Evolutionary conservation across 345 rosid species (phyloP).

Genomic region (Toxicodendron radicans): DNA sequence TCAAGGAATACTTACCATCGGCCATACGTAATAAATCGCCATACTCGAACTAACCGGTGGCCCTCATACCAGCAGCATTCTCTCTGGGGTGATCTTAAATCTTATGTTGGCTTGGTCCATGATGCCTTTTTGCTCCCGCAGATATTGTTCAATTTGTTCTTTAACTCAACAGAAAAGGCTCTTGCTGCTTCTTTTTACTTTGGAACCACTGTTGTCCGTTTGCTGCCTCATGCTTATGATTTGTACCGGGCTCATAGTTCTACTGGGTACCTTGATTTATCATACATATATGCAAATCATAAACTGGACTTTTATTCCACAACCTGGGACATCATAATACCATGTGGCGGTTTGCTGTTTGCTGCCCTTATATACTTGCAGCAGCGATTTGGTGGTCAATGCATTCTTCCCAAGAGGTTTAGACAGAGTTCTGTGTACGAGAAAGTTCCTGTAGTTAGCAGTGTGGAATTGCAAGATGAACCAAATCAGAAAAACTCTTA

Average conservation of each 20-base stretch:
- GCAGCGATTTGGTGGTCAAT: slow-evolving; percentile 68
- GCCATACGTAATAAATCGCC: slow-evolving; percentile 24
- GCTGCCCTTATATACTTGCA: slow-evolving; percentile 62
- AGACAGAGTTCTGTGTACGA: slow-evolving; percentile 48
- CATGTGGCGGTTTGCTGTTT: slow-evolving; percentile 53
- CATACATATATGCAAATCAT: slow-evolving; percentile 80
- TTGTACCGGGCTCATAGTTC: slow-evolving; percentile 69
- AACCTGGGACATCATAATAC: slow-evolving; percentile 77
- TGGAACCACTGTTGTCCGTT: slow-evolving; percentile 61
- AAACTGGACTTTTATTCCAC: slow-evolving; percentile 75
- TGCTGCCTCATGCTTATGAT: slow-evolving; percentile 88
- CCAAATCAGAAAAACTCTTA: slow-evolving; percentile 7
- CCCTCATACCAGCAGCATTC: slow-evolving; percentile 39
- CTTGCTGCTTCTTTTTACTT: slow-evolving; percentile 56
- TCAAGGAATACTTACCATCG: slow-evolving; percentile 34
- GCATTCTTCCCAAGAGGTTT: slow-evolving; percentile 60
- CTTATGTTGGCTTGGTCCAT: slow-evolving; percentile 76
- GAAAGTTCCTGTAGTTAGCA: slow-evolving; percentile 47
- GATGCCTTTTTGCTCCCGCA: slow-evolving; percentile 86
- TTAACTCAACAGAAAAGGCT: slow-evolving; percentile 43
- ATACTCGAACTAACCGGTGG: slow-evolving; percentile 2
- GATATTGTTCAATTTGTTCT: slow-evolving; percentile 65
- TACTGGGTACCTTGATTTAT: slow-evolving; percentile 49
- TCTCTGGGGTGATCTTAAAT: slow-evolving; percentile 61
- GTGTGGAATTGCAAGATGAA: slow-evolving; percentile 36